phyloP scores from a whole-genome alignment of 2,329 filamentous ascomycete species.

The Exophiala lecanii-corni region DNA sequence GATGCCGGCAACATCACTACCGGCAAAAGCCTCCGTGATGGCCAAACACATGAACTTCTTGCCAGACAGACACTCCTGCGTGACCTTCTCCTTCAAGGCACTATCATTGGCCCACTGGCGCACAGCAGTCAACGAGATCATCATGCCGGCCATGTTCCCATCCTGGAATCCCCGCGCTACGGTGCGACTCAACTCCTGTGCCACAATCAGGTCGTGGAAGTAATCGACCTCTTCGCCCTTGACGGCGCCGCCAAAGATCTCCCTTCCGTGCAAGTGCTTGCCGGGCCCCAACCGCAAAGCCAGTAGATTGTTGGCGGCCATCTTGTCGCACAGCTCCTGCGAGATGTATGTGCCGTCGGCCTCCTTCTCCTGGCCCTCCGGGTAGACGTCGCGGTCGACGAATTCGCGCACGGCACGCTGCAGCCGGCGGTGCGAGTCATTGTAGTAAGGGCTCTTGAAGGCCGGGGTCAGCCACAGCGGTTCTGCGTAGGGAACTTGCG shows the following conservation, averaged over 20 bases:
- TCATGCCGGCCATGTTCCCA: constrained; percentile 65
- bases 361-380: constrained; percentile 66
- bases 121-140: constrained; percentile 60
- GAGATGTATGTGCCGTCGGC: constrained; percentile 61
- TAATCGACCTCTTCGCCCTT: constrained; percentile 73
- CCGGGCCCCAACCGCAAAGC: constrained; percentile 65
- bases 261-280: constrained; percentile 59
- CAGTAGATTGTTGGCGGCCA: constrained; percentile 63
- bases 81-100: constrained; percentile 58
- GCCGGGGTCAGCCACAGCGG: constrained; percentile 73
- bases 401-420: constrained; percentile 65
- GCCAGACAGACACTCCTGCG: constrained; percentile 64
- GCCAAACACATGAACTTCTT: constrained; percentile 68
- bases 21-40: constrained; percentile 72
- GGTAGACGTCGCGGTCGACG: constrained; percentile 57
- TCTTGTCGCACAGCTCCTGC: constrained; percentile 58
- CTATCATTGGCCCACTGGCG: constrained; percentile 64
- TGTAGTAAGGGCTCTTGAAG: constrained; percentile 72
- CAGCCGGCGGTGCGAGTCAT: constrained; percentile 58
- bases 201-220: constrained; percentile 66
- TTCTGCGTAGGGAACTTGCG: constrained; percentile 75
- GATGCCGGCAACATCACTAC: constrained; percentile 69
- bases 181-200: constrained; percentile 64
- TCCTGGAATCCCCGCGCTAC: constrained; percentile 79
- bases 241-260: constrained; percentile 56